Evolutionary conservation across 805 yeast genomes (phyloP), one percentile per base, ranked within the genome.

Genomic region (Candida pseudofarinosa): DNA sequence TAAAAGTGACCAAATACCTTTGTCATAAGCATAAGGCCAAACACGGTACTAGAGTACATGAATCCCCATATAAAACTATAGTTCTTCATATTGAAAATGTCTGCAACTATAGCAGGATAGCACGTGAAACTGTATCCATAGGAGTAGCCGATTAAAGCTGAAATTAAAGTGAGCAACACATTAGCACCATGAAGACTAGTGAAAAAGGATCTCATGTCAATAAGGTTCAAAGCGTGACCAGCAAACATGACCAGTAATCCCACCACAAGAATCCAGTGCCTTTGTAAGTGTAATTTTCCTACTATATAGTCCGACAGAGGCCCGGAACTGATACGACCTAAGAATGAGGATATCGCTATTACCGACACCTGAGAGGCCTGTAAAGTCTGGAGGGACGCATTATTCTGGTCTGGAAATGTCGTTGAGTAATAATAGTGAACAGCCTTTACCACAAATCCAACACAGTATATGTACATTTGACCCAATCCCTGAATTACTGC

Each of bases 401-500:
- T 19, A 4, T 16, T 14, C 3, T 30, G 10, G 4, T 37, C 38
- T 15, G n/a, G 33, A 8, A 13, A 23, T 28, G 35, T 23, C 6
- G 32, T 28, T 10, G 47, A 42, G 43, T 53, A 59, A 34, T 53
- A 49, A 39, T 51, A 52, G 42, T 56, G 54, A 2, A 62, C 33
- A 7, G 69, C 69, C 45, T 62, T 60, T 18, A 62, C 41, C 12
- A 63, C 50, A 38, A 50, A 63, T 2, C 69, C 69, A 39, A 63
- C 59, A 18, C 63, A 59, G 42, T 56, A 64, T 10, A 64, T 64
- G 46, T 64, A 64, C 68, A 64, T 62, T 48, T 64, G 69, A 10
- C 69, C 69, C 42, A 64, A 51, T 4, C 69, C 69, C 48, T 64
- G 69, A n/a, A 60, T 48, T 14, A 62, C 46, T 1, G 67, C 53